These are phyloP conservation scores for Aphanomyces euteiches DNA, from an alignment of 352 stramenopile species.

Conservation along the genomic window DNA sequence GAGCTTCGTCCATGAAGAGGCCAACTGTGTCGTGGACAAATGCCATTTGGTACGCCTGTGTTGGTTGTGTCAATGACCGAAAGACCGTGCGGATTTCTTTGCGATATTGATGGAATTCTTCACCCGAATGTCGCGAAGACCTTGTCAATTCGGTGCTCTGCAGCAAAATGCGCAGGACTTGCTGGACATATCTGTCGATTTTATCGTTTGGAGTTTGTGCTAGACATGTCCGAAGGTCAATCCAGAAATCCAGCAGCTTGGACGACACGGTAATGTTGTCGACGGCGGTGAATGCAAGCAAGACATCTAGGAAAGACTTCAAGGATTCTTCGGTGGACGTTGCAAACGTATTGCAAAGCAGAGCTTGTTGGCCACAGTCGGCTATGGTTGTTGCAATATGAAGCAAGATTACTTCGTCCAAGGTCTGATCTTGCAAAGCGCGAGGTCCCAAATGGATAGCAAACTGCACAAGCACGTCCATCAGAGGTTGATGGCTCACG, in stretches of 20 bases:
- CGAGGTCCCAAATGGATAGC: not conserved
- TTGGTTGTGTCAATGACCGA: slow-evolving; percentile 6
- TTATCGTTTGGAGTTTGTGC: not conserved
- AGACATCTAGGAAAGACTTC: not conserved
- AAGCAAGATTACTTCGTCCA: not conserved
- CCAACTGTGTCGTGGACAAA: not conserved
- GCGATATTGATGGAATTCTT: slow-evolving; percentile 16
- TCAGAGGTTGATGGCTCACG: not conserved
- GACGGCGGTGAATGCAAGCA: not conserved
- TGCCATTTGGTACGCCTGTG: slow-evolving; percentile 4
- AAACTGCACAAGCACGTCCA: slow-evolving; percentile 1
- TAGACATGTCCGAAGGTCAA: not conserved
- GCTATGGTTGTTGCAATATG: not conserved
- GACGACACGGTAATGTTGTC: not conserved
- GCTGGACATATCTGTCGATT: not conserved
- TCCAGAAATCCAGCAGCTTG: slow-evolving; percentile 23
- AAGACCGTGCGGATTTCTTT: slow-evolving; percentile 19
- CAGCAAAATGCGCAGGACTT: not conserved
- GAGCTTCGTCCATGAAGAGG: not conserved
- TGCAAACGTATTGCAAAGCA: not conserved
- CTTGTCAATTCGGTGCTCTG: not conserved
- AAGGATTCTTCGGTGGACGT: not conserved
- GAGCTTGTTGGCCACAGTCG: slow-evolving; percentile 5
- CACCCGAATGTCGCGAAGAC: not conserved
- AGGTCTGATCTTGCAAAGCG: not conserved